Conservation (phyloP, 176 grass and related monocot species). For the Oryza australiensis region DNA sequence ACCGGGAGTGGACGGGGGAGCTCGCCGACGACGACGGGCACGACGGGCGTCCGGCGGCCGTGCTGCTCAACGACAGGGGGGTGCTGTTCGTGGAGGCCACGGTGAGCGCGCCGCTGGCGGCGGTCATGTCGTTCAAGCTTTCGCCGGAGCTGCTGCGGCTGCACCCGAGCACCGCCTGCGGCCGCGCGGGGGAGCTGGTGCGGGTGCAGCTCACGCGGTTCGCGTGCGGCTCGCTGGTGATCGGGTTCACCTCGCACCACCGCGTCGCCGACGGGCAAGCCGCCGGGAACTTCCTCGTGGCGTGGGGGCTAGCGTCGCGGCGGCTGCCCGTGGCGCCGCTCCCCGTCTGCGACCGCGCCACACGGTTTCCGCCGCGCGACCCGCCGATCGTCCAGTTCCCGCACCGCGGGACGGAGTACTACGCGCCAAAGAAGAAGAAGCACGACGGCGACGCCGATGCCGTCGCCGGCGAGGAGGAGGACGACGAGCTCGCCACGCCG, state of each 20-base stretch:
- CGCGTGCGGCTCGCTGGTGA: not conserved
- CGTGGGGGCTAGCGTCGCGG: not conserved
- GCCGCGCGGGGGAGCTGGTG: conserved; percentile 7
- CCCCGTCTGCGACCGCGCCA: not conserved
- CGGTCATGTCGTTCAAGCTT: not conserved
- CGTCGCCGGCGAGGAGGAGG: not conserved
- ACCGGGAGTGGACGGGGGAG: conserved; percentile 27
- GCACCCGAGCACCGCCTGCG: not conserved
- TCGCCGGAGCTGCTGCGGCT: not conserved
- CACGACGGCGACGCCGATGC: fast-evolving
- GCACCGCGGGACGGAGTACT: conserved; percentile 27
- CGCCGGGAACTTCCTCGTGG: not conserved
- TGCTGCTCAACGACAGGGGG: conserved; percentile 33
- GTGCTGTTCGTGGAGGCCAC: not conserved
- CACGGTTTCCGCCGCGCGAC: not conserved
- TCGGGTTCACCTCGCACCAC: not conserved
- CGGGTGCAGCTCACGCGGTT: conserved; percentile 32
- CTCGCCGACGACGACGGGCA: not conserved
- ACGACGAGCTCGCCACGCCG: too few relatives aligned
- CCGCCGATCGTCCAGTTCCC: not conserved
- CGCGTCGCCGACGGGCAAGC: not conserved
- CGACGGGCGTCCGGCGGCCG: not conserved
- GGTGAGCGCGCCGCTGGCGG: not conserved
- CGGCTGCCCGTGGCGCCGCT: not conserved
- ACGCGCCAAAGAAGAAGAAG: not conserved